These are phyloP conservation scores for Acer saccharum DNA, from an alignment of 345 rosid species.

Conservation along the genomic window DNA sequence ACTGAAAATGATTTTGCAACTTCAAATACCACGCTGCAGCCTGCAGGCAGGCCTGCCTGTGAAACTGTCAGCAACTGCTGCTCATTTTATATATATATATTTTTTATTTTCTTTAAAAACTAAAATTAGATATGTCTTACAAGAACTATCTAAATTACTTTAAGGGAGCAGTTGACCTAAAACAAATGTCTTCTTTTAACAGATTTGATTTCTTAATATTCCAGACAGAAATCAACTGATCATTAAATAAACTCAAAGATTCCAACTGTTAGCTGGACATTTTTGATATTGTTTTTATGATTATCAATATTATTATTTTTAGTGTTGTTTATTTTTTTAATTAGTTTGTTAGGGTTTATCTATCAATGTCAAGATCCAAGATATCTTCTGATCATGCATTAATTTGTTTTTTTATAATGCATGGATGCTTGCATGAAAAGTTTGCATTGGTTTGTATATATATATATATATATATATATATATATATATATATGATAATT, in stretches of 20 bases:
- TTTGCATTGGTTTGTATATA: background rate
- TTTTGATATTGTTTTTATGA: background rate
- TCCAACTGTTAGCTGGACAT: conserved; percentile 20
- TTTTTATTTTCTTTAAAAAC: too few relatives aligned
- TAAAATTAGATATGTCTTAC: too few relatives aligned
- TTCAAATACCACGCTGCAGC: conserved; percentile 24
- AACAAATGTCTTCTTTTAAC: too few relatives aligned
- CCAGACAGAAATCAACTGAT: background rate
- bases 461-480: too few relatives aligned
- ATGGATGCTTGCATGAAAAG: conserved; percentile 12
- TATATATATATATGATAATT: background rate
- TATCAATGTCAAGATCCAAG: conserved; percentile 24
- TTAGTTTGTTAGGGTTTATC: background rate
- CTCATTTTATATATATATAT: background rate
- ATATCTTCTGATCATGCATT: background rate
- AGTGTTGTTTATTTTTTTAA: background rate
- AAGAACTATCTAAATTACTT: too few relatives aligned
- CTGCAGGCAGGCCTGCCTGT: conserved; percentile 17
- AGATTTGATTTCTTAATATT: background rate
- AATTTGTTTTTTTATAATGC: background rate
- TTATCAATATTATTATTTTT: background rate
- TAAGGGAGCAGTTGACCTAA: too few relatives aligned
- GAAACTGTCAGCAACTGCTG: conserved; percentile 10
- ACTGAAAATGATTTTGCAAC: conserved; percentile 24
- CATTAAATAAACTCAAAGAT: conserved; percentile 8